A percentile compares a stretch with the other conserved stretches of the same genome.
phyloP scores from a whole-genome alignment of 495 filamentous ascomycete genomes.

The Eremomyces bilateralis region DNA sequence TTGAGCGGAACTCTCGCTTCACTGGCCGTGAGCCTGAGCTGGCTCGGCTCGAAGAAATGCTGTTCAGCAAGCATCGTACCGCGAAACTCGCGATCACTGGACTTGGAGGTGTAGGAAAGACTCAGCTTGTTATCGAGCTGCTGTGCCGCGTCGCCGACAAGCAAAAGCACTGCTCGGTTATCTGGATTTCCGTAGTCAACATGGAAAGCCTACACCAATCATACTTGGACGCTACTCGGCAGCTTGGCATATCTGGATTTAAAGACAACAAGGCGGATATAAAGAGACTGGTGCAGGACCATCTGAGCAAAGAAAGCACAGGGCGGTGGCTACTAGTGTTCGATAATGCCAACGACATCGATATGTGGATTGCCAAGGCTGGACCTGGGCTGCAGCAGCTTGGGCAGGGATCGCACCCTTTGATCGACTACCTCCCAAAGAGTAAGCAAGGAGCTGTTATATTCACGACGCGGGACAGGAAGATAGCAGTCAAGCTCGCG shows the following conservation, averaged over 20 bases:
- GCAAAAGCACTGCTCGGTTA: slow-evolving; percentile 22
- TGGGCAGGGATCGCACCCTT: too few relatives aligned
- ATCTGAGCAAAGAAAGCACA: slow-evolving; percentile 14
- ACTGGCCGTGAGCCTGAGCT: too few relatives aligned
- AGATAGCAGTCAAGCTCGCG: slow-evolving; percentile 3
- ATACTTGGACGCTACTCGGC: slow-evolving; percentile 20
- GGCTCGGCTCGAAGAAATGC: too few relatives aligned
- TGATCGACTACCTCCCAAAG: slow-evolving; percentile 1
- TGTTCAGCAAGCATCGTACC: too few relatives aligned
- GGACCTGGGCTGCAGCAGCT: too few relatives aligned
- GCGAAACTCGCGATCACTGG: too few relatives aligned
- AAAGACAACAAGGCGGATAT: slow-evolving; percentile 5
- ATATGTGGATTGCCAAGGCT: background rate
- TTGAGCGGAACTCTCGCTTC: too few relatives aligned
- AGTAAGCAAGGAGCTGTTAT: slow-evolving; percentile 2
- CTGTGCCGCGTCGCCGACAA: too few relatives aligned
- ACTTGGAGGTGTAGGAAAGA: too few relatives aligned
- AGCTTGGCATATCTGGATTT: slow-evolving; percentile 8
- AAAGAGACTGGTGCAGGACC: slow-evolving; percentile 9
- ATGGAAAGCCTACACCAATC: slow-evolving; percentile 24
- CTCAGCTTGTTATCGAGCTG: too few relatives aligned
- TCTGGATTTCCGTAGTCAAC: slow-evolving; percentile 27
- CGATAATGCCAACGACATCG: too few relatives aligned
- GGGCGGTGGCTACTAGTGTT: slow-evolving; percentile 13
- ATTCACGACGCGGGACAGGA: slow-evolving; percentile 6